Percentiles rank a stretch among this genome's conserved stretches.
phyloP scores from a whole-genome alignment of 2,329 filamentous ascomycete species.

The Simplicillium aogashimaense region DNA sequence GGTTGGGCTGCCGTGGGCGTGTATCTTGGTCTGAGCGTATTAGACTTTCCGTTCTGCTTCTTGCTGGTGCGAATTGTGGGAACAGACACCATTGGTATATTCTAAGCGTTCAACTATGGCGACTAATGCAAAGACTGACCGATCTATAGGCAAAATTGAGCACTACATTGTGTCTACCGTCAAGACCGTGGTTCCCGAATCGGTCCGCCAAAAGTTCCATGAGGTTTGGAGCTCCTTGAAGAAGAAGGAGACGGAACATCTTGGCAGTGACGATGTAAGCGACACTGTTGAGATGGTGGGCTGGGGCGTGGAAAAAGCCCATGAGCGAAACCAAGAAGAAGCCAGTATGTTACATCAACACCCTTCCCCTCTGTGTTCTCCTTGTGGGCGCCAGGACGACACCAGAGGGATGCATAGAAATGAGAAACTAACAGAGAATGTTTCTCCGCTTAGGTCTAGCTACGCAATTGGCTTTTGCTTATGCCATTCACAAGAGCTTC shows the following conservation, averaged over 20 bases:
- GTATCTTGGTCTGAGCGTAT: constrained; percentile 69
- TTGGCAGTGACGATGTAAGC: constrained; percentile 31
- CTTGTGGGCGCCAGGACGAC: too few species aligned
- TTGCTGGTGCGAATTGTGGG: constrained; percentile 74
- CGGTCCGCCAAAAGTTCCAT: constrained; percentile 42
- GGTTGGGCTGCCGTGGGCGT: constrained; percentile 92
- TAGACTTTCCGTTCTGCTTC: constrained; percentile 96
- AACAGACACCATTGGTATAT: constrained; percentile 69
- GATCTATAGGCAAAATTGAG: constrained; percentile 45
- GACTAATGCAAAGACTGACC: constrained; percentile 8
- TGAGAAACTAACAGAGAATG: constrained; percentile 8
- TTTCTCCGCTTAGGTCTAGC: constrained; percentile 37
- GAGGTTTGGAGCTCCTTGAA: constrained; percentile 38
- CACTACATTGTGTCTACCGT: constrained; percentile 54
- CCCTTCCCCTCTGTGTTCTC: neutral
- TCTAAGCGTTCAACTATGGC: constrained; percentile 3
- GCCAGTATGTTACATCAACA: constrained; percentile 55
- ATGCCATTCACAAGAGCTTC: constrained; percentile 95
- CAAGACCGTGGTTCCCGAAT: constrained; percentile 49
- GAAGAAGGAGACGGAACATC: constrained; percentile 29
- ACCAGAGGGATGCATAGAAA: too few species aligned
- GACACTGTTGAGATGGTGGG: constrained; percentile 40
- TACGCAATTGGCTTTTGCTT: constrained; percentile 85
- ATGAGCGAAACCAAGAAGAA: constrained; percentile 49
- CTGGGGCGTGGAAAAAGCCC: constrained; percentile 55